phyloP scores from a whole-genome alignment of 2,329 filamentous ascomycete species.

The Chrysoporthe deuterocubensis region DNA sequence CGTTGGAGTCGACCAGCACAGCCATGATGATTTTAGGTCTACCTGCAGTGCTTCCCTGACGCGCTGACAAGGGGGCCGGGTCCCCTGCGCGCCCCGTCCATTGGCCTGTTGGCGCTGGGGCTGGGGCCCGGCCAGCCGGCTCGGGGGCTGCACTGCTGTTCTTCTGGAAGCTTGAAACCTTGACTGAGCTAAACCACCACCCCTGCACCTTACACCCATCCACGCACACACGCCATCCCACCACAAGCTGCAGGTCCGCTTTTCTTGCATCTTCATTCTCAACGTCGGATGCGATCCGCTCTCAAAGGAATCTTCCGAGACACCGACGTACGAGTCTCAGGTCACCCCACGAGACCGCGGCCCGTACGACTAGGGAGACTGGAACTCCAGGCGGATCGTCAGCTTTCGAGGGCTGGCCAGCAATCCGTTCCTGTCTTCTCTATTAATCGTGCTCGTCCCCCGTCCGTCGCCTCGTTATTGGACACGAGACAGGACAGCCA shows the following conservation, averaged over 20 bases:
- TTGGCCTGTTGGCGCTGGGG: background rate
- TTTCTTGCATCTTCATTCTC: slow-evolving; percentile 15
- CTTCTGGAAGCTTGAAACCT: slow-evolving; percentile 9
- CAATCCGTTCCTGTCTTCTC: background rate
- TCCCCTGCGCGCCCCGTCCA: background rate
- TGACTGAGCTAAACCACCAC: background rate
- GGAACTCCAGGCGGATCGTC: slow-evolving; percentile 21
- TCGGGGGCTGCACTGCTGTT: no score
- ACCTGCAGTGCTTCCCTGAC: slow-evolving; percentile 7
- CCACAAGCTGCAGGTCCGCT: background rate
- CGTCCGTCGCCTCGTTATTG: slow-evolving; percentile 3
- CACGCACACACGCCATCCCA: background rate
- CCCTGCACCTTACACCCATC: background rate
- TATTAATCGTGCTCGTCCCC: background rate
- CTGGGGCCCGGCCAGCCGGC: background rate
- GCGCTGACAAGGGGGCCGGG: background rate
- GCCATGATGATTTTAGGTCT: slow-evolving; percentile 17
- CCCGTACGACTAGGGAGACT: slow-evolving; percentile 19
- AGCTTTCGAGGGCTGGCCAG: background rate
- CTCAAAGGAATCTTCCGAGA: slow-evolving; percentile 15
- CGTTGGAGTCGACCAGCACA: slow-evolving; percentile 9
- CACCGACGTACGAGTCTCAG: slow-evolving; percentile 20
- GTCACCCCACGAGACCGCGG: slow-evolving; percentile 13
- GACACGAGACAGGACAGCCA: background rate
- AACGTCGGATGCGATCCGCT: slow-evolving; percentile 14